These are phyloP conservation scores for Mucor irregularis DNA, from an alignment of 371 early-diverging fungal genomes.

Conservation along the genomic window DNA sequence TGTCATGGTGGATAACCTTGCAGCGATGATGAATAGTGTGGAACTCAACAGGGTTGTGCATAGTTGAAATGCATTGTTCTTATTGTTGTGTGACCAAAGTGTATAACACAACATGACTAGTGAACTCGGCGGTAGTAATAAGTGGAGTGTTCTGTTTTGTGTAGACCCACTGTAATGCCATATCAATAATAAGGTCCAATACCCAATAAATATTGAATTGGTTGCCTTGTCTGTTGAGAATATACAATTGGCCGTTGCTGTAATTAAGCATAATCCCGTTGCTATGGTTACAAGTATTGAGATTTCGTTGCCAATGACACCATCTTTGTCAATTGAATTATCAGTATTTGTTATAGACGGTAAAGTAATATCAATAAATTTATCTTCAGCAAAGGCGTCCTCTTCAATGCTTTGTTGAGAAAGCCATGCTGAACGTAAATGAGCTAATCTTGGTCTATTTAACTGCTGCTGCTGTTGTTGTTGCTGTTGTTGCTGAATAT, in stretches of 20 bases:
- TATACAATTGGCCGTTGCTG: neutral
- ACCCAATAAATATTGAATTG: neutral
- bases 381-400: constrained; percentile 6
- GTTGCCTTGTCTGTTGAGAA: neutral
- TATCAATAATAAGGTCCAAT: constrained; percentile 1
- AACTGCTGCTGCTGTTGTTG: neutral
- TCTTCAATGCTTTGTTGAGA: constrained; percentile 15
- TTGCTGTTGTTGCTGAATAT: neutral
- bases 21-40: neutral
- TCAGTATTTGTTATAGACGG: neutral
- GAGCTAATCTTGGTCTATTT: constrained; percentile 25
- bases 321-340: neutral
- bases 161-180: constrained; percentile 12
- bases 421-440: constrained; percentile 32
- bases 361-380: constrained; percentile 9
- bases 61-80: no score
- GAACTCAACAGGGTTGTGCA: neutral
- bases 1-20: neutral
- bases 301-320: no score
- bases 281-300: neutral
- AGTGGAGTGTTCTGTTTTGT: neutral
- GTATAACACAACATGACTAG: neutral
- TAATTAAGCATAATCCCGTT: neutral
- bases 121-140: neutral
- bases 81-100: no score